Evolutionary conservation across 768 basidiomycete genomes (phyloP).

Genomic region (Tricholoma saponaceum): DNA sequence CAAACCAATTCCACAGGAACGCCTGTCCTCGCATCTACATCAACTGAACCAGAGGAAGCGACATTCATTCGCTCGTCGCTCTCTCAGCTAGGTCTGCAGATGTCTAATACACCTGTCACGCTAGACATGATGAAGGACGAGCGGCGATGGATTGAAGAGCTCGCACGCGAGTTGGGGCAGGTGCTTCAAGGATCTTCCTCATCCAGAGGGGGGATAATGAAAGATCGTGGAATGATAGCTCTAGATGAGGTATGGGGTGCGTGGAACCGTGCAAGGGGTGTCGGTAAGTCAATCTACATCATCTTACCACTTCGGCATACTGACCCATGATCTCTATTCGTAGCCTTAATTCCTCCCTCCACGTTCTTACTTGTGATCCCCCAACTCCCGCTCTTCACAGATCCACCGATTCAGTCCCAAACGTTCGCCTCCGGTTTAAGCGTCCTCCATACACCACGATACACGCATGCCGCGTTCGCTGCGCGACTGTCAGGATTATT

Average conservation of each 20-base stretch:
- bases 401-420: conserved; percentile 63
- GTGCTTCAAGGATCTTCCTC: conserved; percentile 52
- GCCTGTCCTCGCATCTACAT: conserved; percentile 30
- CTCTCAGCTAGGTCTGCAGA: conserved; percentile 82
- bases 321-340: conserved; percentile 1
- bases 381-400: conserved; percentile 59
- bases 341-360: conserved; percentile 87
- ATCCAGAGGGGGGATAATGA: conserved; percentile 60
- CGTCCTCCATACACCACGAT: conserved; percentile 83
- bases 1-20: conserved; percentile 15
- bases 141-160: conserved; percentile 68
- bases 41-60: conserved; percentile 73
- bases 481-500: conserved; percentile 59
- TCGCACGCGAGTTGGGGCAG: conserved; percentile 77
- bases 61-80: conserved; percentile 87
- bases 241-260: conserved; percentile 94
- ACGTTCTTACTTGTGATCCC: conserved; percentile 78
- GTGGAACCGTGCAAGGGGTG: conserved; percentile 92
- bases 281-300: conserved; percentile 50
- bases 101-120: conserved; percentile 78
- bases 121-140: conserved; percentile 87
- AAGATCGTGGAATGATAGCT: conserved; percentile 73
- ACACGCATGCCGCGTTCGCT: conserved; percentile 63
- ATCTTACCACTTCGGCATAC: background rate
- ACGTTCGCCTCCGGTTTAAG: conserved; percentile 70